Evolutionary conservation across 2,329 filamentous ascomycete genomes (phyloP), one percentile per base, ranked within the genome.

Genomic region (Cordyceps tenuipes): DNA sequence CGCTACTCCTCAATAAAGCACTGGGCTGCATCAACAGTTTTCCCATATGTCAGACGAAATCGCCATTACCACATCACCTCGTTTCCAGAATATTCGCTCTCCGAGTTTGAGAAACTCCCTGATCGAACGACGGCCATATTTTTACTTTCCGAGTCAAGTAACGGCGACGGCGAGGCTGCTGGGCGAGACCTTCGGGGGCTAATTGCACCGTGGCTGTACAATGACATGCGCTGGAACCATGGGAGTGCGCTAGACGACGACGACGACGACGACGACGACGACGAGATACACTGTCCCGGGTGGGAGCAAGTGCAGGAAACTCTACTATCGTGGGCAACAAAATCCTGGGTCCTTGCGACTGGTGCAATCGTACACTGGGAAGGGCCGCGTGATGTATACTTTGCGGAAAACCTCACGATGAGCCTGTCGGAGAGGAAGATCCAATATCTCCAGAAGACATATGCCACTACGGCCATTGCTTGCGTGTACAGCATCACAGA

Each of bases 201-300:
- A 43, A 74, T 92, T 54, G 86, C 85, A 0, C 89, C 89, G 2
- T 93, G 89, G 89, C 75, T 91, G 53, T 85, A 88, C 66, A 84
- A 84, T 50, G 78, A 84, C 55, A 78, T 73, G 21, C 81, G 86
- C 58, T 85, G 86, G 76, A 81, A 62, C 47, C 60, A 60, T 21
- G 57, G 49, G 13, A 43, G 54, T 34, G 57, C 43, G 31, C 50
- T 64, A 9, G 65, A 57, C 66, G 66, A 17, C 66, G 70, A 23
- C 23, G 23, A 23, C 23, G 65, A 57, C 66, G 66, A 17, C 66
- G 70, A 23, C 23, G 23, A 23, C 23, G 23, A 23, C 23, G 23
- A 23, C 23, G 67, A 64, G n/a, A 60, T 71, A 55, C 71, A 76
- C 60, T 79, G 82, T 71, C 70, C 80, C 47, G 87, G 85, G 8